These are phyloP conservation scores for Paraurostyla sp. DNA, from an alignment of 73 alveolate genomes.

Conservation along the genomic window DNA sequence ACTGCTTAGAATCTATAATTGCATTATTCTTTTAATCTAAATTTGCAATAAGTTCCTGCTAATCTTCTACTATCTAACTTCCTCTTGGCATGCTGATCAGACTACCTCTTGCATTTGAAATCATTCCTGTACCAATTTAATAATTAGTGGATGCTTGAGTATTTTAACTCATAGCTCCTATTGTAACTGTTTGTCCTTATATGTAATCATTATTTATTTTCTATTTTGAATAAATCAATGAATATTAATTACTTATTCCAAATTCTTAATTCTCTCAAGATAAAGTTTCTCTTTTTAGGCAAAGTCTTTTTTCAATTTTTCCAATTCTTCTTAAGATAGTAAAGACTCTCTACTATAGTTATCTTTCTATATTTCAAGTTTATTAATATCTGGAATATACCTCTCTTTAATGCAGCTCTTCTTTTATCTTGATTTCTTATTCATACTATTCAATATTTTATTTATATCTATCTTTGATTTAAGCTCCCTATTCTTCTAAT, in stretches of 20 bases:
- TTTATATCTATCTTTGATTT: neutral
- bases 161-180: neutral
- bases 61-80: neutral
- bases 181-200: too few relatives aligned
- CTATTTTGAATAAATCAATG: too few relatives aligned
- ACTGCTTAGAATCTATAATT: neutral
- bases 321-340: neutral
- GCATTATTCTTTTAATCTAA: neutral
- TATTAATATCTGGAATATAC: neutral
- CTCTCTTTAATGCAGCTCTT: slow-evolving; percentile 1
- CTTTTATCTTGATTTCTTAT: neutral
- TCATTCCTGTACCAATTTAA: neutral
- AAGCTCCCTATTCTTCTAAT: neutral
- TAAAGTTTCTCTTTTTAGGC: neutral
- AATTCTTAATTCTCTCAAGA: neutral
- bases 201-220: too few relatives aligned
- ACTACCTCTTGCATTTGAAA: neutral
- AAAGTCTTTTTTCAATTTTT: neutral
- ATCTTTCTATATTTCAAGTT: neutral
- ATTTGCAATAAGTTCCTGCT: neutral
- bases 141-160: neutral
- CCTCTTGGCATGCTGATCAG: neutral
- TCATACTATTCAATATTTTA: neutral
- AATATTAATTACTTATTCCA: neutral
- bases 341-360: neutral